Conservation (phyloP, 805 yeast species). For the Blastobotrys terrestris region DNA sequence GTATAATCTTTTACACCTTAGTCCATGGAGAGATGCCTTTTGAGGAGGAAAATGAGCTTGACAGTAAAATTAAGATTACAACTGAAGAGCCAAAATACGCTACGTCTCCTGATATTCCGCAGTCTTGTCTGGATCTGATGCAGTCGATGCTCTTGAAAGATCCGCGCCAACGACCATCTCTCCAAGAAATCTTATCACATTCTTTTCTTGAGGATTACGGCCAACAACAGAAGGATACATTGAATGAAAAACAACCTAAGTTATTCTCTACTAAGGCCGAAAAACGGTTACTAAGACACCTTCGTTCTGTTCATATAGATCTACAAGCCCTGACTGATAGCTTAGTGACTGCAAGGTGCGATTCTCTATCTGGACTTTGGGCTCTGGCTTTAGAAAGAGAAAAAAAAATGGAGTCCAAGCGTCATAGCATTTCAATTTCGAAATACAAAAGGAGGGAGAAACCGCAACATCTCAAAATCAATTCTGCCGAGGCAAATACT, state of each 20-base stretch:
- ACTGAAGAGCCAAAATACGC: slow-evolving; percentile 57
- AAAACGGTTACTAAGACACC: slow-evolving; percentile 49
- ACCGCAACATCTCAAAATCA: background rate
- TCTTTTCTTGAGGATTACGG: slow-evolving; percentile 48
- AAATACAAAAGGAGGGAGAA: slow-evolving; percentile 10
- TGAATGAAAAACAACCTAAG: slow-evolving; percentile 30
- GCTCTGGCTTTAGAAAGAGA: slow-evolving; percentile 55
- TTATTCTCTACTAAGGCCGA: slow-evolving; percentile 60
- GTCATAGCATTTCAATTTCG: slow-evolving; percentile 1
- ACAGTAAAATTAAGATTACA: slow-evolving; percentile 54
- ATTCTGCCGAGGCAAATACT: background rate
- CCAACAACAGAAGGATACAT: slow-evolving; percentile 35
- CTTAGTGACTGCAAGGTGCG: slow-evolving; percentile 55
- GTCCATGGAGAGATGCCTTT: slow-evolving; percentile 86
- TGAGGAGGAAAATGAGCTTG: slow-evolving; percentile 68
- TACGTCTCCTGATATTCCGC: slow-evolving; percentile 35
- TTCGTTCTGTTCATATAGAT: slow-evolving; percentile 60
- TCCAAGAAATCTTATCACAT: slow-evolving; percentile 44
- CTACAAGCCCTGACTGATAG: slow-evolving; percentile 52
- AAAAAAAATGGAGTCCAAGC: slow-evolving; percentile 14
- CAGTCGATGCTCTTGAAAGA: slow-evolving; percentile 55
- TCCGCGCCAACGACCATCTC: slow-evolving; percentile 56
- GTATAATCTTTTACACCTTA: slow-evolving; percentile 81
- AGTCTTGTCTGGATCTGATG: slow-evolving; percentile 37
- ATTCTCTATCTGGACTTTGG: slow-evolving; percentile 71